phyloP scores from a whole-genome alignment of 2,329 filamentous ascomycete genomes.

The Tolypocladium amazonense region DNA sequence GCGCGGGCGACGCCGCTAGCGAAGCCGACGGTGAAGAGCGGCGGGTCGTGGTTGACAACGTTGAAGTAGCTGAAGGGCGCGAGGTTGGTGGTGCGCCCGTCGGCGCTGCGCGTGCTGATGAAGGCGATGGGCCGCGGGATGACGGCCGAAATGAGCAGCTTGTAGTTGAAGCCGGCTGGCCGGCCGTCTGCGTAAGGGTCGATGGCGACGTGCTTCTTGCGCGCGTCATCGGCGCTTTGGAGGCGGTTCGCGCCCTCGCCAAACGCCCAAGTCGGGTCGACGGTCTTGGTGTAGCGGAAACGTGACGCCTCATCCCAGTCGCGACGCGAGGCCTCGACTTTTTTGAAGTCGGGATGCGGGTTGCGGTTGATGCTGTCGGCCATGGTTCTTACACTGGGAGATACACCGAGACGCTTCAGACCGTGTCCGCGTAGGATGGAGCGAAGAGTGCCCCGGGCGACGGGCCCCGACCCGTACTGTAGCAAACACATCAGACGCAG shows the following conservation, averaged over 20 bases:
- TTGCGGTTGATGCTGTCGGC: constrained; percentile 38
- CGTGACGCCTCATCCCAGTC: constrained; percentile 39
- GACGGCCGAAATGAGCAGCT: constrained; percentile 75
- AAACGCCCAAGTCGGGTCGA: constrained; percentile 53
- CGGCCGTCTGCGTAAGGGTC: constrained; percentile 68
- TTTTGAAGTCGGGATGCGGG: constrained; percentile 66
- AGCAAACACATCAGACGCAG: not conserved
- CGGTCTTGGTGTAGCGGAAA: constrained; percentile 52
- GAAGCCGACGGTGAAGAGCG: constrained; percentile 60
- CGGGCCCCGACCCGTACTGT: not conserved
- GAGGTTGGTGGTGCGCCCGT: constrained; percentile 59
- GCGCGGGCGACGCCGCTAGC: constrained; percentile 34
- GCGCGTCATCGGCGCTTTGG: constrained; percentile 10
- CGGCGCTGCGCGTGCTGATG: constrained; percentile 42
- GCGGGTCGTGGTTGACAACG: constrained; percentile 76
- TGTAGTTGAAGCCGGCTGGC: constrained; percentile 69
- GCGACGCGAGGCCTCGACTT: constrained; percentile 55
- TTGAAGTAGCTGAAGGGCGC: constrained; percentile 85
- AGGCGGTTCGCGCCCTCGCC: constrained; percentile 54
- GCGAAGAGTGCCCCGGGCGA: not conserved
- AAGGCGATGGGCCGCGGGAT: constrained; percentile 72
- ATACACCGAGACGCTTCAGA: not conserved
- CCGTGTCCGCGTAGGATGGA: not conserved
- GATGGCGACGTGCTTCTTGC: constrained; percentile 57
- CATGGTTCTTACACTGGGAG: constrained; percentile 7